A percentile compares a stretch with the other conserved stretches of the same genome.
phyloP scores from a whole-genome alignment of 441 rosid genomes.

The Populus trichocarpa region DNA sequence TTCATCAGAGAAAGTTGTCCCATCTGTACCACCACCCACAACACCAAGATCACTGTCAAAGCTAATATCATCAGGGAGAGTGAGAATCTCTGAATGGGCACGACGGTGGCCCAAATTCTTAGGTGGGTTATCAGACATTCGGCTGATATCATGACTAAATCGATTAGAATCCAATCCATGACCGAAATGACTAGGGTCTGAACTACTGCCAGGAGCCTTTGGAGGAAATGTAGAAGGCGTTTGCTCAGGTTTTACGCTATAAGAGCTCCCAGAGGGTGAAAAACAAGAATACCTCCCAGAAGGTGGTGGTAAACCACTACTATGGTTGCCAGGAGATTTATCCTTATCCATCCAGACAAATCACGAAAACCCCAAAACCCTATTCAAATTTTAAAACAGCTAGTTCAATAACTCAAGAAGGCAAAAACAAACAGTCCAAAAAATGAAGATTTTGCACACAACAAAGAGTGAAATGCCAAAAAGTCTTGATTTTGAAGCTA shows the following conservation, averaged over 20 bases:
- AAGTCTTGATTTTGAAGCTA: background rate
- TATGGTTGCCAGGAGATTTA: constrained; percentile 44
- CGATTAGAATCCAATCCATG: constrained; percentile 50
- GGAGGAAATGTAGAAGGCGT: constrained; percentile 41
- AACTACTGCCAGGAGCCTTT: constrained; percentile 30
- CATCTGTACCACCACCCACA: constrained; percentile 75
- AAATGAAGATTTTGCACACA: background rate
- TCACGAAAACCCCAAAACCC: constrained; percentile 10
- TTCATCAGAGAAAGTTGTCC: constrained; percentile 85
- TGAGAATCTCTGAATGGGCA: constrained; percentile 93
- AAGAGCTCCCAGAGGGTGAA: constrained; percentile 35
- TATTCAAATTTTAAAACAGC: constrained; percentile 1
- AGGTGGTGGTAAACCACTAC: constrained; percentile 61
- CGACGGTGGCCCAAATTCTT: constrained; percentile 89
- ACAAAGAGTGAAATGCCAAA: background rate
- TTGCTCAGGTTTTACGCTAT: constrained; percentile 47
- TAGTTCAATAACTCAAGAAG: background rate
- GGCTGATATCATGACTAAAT: constrained; percentile 81
- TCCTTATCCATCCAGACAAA: constrained; percentile 65
- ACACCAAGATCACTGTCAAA: constrained; percentile 95
- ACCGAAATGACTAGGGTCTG: constrained; percentile 39
- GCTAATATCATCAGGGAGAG: constrained; percentile 93
- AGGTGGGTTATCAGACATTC: constrained; percentile 88
- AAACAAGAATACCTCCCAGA: constrained; percentile 61
- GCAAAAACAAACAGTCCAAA: background rate